Percentiles rank a stretch among this genome's conserved stretches.
Conservation (phyloP, 2,329 filamentous ascomycete genomes). For the Scedosporium boydii region DNA sequence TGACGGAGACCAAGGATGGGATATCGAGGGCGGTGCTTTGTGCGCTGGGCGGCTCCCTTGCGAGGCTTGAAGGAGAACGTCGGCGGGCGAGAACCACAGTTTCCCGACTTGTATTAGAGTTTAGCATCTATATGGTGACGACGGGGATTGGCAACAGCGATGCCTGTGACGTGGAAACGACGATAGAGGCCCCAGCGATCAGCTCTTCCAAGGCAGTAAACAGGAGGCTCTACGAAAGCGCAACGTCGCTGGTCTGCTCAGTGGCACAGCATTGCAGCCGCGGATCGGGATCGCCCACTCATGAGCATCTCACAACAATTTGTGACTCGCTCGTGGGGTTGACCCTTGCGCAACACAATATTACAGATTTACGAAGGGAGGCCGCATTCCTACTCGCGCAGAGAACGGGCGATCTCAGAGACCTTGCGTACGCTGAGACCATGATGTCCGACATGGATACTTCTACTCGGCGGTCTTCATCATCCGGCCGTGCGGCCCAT, state of each 20-base stretch:
- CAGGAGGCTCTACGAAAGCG: conserved; percentile 17
- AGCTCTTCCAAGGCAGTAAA: not conserved
- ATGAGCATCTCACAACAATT: conserved; percentile 27
- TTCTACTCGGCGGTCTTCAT: not conserved
- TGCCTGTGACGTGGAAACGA: not conserved
- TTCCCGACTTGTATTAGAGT: not conserved
- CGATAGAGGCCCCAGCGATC: conserved; percentile 5
- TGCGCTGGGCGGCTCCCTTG: conserved; percentile 3
- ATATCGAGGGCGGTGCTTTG: not conserved
- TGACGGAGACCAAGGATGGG: not conserved
- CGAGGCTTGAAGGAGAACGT: not conserved
- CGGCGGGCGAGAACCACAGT: not conserved
- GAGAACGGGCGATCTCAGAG: conserved; percentile 40
- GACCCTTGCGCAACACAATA: conserved; percentile 19
- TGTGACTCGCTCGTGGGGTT: conserved; percentile 29
- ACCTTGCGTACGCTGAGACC: conserved; percentile 44
- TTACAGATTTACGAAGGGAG: conserved; percentile 31
- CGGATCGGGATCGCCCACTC: conserved; percentile 25
- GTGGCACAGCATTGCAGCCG: conserved; percentile 38
- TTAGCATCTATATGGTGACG: not conserved
- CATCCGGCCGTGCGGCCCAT: not conserved
- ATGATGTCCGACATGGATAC: conserved; percentile 14
- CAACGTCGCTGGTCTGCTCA: conserved; percentile 30
- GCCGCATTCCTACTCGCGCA: conserved; percentile 42
- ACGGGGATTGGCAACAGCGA: not conserved